These are phyloP conservation scores for Ascoidea rubescens DNA, from an alignment of 805 yeast species.

Conservation along the genomic window DNA sequence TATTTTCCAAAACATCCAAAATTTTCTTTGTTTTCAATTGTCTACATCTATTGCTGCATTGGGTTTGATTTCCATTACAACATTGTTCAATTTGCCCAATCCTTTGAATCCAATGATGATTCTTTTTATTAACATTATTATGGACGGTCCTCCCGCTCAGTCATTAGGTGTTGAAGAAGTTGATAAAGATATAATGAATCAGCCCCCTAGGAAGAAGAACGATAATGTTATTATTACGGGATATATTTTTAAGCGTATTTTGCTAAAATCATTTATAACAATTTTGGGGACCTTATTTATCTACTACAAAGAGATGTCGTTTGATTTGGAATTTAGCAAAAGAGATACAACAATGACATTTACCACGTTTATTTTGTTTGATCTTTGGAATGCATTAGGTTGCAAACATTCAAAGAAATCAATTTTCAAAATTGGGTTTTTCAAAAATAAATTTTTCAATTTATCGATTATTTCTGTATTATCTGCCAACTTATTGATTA, in stretches of 20 bases:
- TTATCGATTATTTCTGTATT: slow-evolving; percentile 81
- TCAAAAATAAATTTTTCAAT: slow-evolving; percentile 80
- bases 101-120: slow-evolving; percentile 98
- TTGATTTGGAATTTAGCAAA: slow-evolving; percentile 65
- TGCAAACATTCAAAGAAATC: slow-evolving; percentile 86
- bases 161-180: slow-evolving; percentile 96
- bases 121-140: slow-evolving; percentile 89
- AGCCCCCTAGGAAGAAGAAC: slow-evolving; percentile 86
- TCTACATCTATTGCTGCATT: slow-evolving; percentile 94
- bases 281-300: slow-evolving; percentile 78
- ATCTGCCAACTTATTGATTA: slow-evolving; percentile 84
- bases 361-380: slow-evolving; percentile 90
- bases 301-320: slow-evolving; percentile 72
- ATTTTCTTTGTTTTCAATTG: slow-evolving; percentile 86
- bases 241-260: slow-evolving; percentile 66
- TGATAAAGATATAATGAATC: slow-evolving; percentile 87
- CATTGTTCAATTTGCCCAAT: slow-evolving; percentile 77
- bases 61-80: slow-evolving; percentile 75
- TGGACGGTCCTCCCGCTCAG: slow-evolving; percentile 99
- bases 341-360: slow-evolving; percentile 99
- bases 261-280: slow-evolving; percentile 33
- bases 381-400: slow-evolving; percentile 91
- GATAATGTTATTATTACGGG: slow-evolving; percentile 69
- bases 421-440: slow-evolving; percentile 66
- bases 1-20: slow-evolving; percentile 89